Base-by-base conservation (phyloP, 345 rosid species). In the Gossypium raimondii region DNA sequence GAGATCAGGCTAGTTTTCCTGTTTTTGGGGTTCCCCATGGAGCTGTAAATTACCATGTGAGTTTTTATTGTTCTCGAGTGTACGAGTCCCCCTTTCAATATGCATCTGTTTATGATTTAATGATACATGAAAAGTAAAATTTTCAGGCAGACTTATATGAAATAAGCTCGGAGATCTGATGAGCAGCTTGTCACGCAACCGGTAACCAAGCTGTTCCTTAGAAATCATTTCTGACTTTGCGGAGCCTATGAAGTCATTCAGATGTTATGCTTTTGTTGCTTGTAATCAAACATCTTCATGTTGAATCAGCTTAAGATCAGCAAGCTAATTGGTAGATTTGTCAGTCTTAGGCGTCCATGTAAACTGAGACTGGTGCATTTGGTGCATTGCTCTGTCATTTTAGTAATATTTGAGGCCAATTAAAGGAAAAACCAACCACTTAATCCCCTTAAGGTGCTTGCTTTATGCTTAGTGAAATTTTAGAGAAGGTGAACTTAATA, bases 211-310 rank as follows among this genome's bases (percentile, higher is more conserved):
- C 20, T 55, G 18, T 69, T 38, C 61, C 61, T 6, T 20, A 18
- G 60, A 74, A 63, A 74, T 51, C 63, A 13, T 52, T 74, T 64
- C 77, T 74, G 62, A 18, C 71, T 9, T 62, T 74, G 20, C 41
- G 71, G 77, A 52, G 62, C 9, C 58, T 38, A 51, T 51, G 50
- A 52, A 45, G 53, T 22, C 1, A 25, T 0, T 43, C 12, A 29
- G 9, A 47, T 34, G 3, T 12, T 24, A n/a, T 51, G n/a, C 13
- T 41, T 6, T 29, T 56, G 22, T 13, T 62, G 57, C 56, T 48
- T 68, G 72, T 68, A 48, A 2, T 18, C 38, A 72, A 53, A 58
- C 52, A 57, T 41, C 8, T 41, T 57, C 20, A 18, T 44, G 10
- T 43, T 45, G 52, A 57, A 22, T 9, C 27, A 45, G 38, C 27